phyloP scores from a whole-genome alignment of 176 grass and related monocot genomes.

The Eleusine coracana region DNA sequence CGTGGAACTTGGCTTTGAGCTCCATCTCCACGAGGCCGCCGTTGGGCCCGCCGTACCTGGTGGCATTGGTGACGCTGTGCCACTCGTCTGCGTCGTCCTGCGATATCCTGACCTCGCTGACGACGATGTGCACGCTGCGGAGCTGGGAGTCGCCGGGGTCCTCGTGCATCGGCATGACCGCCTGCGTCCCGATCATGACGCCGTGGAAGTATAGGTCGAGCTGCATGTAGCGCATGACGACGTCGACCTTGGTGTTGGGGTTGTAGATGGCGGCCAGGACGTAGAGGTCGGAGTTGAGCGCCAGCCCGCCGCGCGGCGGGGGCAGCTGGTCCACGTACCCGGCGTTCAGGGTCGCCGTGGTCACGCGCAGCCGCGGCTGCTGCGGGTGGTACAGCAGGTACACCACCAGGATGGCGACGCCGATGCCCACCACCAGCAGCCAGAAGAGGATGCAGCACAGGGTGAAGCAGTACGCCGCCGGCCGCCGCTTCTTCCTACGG shows the following conservation, averaged over 20 bases:
- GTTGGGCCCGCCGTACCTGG: neutral
- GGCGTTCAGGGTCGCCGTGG: conserved; percentile 67
- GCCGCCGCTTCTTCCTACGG: neutral
- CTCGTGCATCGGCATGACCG: conserved; percentile 54
- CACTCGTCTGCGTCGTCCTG: conserved; percentile 32
- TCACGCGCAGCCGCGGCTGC: conserved; percentile 58
- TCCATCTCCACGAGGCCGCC: conserved; percentile 40
- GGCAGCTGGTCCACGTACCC: conserved; percentile 68
- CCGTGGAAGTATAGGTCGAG: conserved; percentile 78
- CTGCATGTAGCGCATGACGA: conserved; percentile 68
- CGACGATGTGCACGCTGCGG: conserved; percentile 48
- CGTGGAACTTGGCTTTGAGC: conserved; percentile 50
- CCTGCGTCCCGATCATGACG: conserved; percentile 55
- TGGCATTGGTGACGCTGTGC: conserved; percentile 39
- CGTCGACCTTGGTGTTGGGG: conserved; percentile 65
- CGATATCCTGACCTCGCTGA: conserved; percentile 50
- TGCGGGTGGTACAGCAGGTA: conserved; percentile 78
- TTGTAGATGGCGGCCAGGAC: conserved; percentile 66
- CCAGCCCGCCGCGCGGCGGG: neutral
- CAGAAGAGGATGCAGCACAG: conserved; percentile 69
- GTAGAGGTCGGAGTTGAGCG: conserved; percentile 78
- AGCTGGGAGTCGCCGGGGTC: conserved; percentile 28
- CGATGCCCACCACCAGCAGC: conserved; percentile 60
- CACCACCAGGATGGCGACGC: conserved; percentile 61
- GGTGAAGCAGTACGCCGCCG: conserved; percentile 32